Base-by-base conservation (phyloP, 331 rosid genomes). In the Malus hybrid region DNA sequence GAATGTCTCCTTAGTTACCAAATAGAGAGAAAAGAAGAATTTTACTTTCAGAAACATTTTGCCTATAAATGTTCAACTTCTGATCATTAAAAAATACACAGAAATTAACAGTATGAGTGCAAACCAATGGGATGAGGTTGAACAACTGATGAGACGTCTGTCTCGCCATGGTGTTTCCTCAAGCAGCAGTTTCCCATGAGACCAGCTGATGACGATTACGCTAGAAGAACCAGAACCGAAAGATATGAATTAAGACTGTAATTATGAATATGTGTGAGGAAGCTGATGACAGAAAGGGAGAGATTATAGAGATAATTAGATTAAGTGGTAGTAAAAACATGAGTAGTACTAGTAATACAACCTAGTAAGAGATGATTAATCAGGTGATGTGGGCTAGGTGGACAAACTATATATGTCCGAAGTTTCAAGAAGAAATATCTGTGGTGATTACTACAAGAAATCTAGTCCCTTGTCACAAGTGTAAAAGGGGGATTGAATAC, bases 171-270 rank as follows among this genome's bases (percentile, higher is more conserved):
- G 12, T 20, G 66, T 29, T 63, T 78, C 71, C 63, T 65, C 48
- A 75, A 46, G 74, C 82, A 44, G 71, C 84, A 83, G 70, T 69
- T 67, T 73, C 86, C 89, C 85, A 82, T 82, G 34, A 63, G 63
- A 28, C 55, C 70, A 39, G 33, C n/a, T 33, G 62, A 30, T 55
- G 63, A n/a, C 14, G 9, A 19, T 33, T 14, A 20, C 5, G 66
- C 26, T 53, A 10, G 75, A 30, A 3, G 75, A 60, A 46, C 42
- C n/a, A 24, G 58, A 19, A 48, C 46, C 42, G 5, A 52, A 20
- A 63, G 60, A 63, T 22, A 63, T 7, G 19, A 63, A 29, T 62
- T 12, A 32, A 63, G 42, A 11, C 33, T 63, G 36, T 28, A 28
- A 62, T 39, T 39, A 10, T 13, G 36, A 26, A 28, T 5, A 5